Percentiles rank a stretch among this genome's conserved stretches.
Evolutionary conservation across 1,284 basidiomycete species (phyloP).

Genomic region (Heterobasidion occidentale): DNA sequence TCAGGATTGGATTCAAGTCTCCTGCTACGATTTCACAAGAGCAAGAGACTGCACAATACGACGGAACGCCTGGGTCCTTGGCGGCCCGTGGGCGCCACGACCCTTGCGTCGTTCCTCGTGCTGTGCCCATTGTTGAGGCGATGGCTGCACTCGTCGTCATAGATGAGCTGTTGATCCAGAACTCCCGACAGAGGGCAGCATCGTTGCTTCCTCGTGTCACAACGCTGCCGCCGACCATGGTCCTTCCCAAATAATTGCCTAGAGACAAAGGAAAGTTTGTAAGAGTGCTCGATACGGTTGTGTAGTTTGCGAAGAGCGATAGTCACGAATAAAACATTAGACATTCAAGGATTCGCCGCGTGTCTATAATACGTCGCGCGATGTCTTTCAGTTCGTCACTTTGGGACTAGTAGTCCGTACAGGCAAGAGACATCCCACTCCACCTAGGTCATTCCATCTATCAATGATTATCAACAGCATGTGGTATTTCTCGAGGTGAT

Average conservation of each 20-base stretch:
- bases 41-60: conserved; percentile 89
- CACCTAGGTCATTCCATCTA: no score
- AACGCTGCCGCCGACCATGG: conserved; percentile 84
- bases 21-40: conserved; percentile 96
- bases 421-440: no score
- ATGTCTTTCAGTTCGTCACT: no score
- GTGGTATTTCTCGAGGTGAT: no score
- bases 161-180: conserved; percentile 87
- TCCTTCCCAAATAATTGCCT: conserved; percentile 35
- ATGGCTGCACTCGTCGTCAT: conserved; percentile 97
- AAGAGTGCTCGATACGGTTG: not conserved
- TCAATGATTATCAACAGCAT: no score
- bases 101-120: conserved; percentile 96
- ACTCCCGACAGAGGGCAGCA: conserved; percentile 66
- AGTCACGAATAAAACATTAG: not conserved
- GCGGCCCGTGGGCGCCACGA: conserved; percentile 93
- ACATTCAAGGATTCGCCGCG: no score
- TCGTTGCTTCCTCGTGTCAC: conserved; percentile 68
- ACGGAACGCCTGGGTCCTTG: conserved; percentile 81
- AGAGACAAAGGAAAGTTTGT: not conserved
- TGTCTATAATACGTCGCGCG: no score
- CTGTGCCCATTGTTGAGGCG: conserved; percentile 97
- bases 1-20: conserved; percentile 93
- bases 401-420: no score
- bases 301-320: no score